Evolutionary conservation across 805 yeast species (phyloP), one percentile per base, ranked within the genome.

Genomic region (Wickerhamiella alocasiicola): DNA sequence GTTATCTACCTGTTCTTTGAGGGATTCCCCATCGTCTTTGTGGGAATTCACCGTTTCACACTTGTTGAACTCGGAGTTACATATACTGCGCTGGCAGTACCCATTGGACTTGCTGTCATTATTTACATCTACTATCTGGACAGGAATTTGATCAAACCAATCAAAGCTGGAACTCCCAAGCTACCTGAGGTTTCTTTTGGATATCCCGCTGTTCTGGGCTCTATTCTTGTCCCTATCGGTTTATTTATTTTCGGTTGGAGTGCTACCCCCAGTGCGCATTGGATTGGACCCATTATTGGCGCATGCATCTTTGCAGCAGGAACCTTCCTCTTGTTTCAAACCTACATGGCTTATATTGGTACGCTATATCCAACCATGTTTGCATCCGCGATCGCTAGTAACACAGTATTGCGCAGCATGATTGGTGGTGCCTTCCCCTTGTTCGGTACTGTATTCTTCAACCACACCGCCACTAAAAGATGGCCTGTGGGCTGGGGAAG

Each of bases 401-500:
- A 73, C 49, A 72, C 80, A 1, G 65, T 75, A 36, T 51, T 71
- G 39, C 63, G 81, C 51, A 71, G 78, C 2, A 55, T 69, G 4
- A 64, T 68, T 49, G 80, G 77, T 1, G 72, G 74, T 46, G 71
- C 68, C 2, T 76, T 76, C 62, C 80, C 81, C 30, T 62, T 80
- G 38, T 78, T 79, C 55, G 79, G 81, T 4, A 54, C 64, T 29
- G 70, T 72, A 25, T 67, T 80, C 71, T 80, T 68, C 53, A 57
- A 63, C 41, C 68, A 50, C 6, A 45, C 58, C 27, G 55, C 52
- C 11, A 32, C 36, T 9, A n/a, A 15, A 11, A 32, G n/a, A 26
- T 32, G 4, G 9, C 36, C 36, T 20, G 72, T 71, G n/a, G 78
- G 65, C 2, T 75, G 77, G 78, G 80, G 78, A 2, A 59, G 70